A percentile compares a stretch with the other conserved stretches of the same genome.
Conservation (phyloP, 371 early-diverging fungal genomes). For the Mortierella sp. region DNA sequence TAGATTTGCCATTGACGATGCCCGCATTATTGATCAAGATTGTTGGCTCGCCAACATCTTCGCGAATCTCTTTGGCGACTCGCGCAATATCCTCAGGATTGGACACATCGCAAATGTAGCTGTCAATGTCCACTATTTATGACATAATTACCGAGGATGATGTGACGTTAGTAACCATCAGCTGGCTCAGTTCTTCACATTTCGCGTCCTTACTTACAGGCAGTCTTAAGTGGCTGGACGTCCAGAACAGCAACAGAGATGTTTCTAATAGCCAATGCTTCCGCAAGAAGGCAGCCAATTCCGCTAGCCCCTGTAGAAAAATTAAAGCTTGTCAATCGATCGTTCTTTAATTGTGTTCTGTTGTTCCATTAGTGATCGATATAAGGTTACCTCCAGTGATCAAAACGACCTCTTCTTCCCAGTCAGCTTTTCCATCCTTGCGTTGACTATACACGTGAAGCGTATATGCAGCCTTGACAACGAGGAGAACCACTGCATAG, state of each 20-base stretch:
- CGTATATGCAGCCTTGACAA: conserved; percentile 16
- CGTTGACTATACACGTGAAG: conserved; percentile 40
- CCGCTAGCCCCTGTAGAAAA: conserved; percentile 62
- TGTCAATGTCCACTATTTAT: conserved; percentile 50
- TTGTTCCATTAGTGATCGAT: neutral
- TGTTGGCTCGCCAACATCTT: conserved; percentile 66
- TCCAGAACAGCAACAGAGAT: conserved; percentile 65
- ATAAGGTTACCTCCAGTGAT: conserved; percentile 65
- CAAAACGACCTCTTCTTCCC: conserved; percentile 67
- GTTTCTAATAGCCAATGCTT: conserved; percentile 52
- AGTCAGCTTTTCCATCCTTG: conserved; percentile 53
- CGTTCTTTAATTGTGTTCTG: neutral
- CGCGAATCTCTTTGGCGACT: conserved; percentile 60
- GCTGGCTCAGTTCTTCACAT: neutral
- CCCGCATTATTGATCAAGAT: conserved; percentile 76
- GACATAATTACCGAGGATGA: neutral
- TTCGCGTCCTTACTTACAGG: conserved; percentile 15
- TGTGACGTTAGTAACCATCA: neutral
- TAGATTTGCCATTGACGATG: conserved; percentile 60
- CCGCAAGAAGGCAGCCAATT: conserved; percentile 59
- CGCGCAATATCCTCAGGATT: conserved; percentile 58
- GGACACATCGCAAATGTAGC: conserved; percentile 69
- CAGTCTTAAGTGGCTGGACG: conserved; percentile 49
- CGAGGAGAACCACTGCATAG: conserved; percentile 28
- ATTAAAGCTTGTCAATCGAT: neutral